These are phyloP conservation scores for Paramecium sexaurelia DNA, from an alignment of 73 alveolate species.

Conservation along the genomic window DNA sequence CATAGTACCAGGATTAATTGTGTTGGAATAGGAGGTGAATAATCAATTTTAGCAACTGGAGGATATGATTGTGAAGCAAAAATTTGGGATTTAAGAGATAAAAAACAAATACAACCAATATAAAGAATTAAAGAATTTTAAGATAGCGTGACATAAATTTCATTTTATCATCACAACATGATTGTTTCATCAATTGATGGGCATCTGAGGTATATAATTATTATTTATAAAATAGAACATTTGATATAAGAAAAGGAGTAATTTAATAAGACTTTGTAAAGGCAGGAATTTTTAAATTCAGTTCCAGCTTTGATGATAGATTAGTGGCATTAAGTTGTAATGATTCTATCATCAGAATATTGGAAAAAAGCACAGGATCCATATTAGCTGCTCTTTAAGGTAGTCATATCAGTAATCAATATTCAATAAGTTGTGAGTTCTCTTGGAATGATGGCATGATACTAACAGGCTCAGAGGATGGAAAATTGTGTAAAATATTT, in stretches of 20 bases:
- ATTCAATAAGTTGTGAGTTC: neutral
- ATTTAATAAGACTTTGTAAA: neutral
- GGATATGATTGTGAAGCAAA: conserved; percentile 55
- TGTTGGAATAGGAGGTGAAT: conserved; percentile 21
- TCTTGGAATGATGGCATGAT: conserved; percentile 49
- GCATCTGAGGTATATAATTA: neutral
- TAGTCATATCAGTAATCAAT: neutral
- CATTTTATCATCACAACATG: neutral
- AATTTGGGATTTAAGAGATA: conserved; percentile 50
- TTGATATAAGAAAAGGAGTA: conserved; percentile 26
- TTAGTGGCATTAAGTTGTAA: neutral
- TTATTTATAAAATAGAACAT: neutral
- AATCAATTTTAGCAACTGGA: conserved; percentile 41
- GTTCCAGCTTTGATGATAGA: conserved; percentile 13
- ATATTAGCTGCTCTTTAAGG: neutral
- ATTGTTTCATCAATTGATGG: conserved; percentile 34
- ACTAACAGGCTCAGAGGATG: conserved; percentile 45
- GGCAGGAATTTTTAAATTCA: conserved; percentile 21
- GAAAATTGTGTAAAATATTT: neutral
- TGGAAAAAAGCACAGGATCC: neutral
- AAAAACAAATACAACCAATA: neutral
- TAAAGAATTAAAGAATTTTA: neutral
- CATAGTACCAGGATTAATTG: conserved; percentile 60
- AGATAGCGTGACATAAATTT: conserved; percentile 28
- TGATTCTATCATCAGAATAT: conserved; percentile 69